These are phyloP conservation scores for Excoecaria agallocha DNA, from an alignment of 345 rosid genomes.

Conservation along the genomic window DNA sequence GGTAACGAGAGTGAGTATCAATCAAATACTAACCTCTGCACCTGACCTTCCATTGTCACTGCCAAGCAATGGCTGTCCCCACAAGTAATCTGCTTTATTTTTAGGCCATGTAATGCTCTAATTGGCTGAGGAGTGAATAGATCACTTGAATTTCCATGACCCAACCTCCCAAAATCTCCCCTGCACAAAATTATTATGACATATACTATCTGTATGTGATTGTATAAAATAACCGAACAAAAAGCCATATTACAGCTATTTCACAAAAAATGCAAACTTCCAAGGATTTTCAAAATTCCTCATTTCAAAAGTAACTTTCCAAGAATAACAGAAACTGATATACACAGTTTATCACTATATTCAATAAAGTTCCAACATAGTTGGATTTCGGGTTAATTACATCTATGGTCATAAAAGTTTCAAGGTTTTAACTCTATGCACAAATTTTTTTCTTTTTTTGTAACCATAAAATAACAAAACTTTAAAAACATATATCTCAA, in stretches of 20 bases:
- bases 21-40: conserved; percentile 59
- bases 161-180: conserved; percentile 99
- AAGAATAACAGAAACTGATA: too few relatives aligned
- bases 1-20: conserved; percentile 5
- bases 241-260: neutral
- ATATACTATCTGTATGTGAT: neutral
- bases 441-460: too few relatives aligned
- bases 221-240: neutral
- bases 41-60: conserved; percentile 84
- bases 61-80: conserved; percentile 99
- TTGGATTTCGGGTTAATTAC: too few relatives aligned
- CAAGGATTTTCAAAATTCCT: neutral
- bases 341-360: too few relatives aligned
- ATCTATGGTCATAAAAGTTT: too few relatives aligned
- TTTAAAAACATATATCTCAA: too few relatives aligned
- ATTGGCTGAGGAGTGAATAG: conserved; percentile 88
- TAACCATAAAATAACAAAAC: too few relatives aligned
- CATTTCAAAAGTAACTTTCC: neutral
- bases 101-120: conserved; percentile 69
- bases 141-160: conserved; percentile 96
- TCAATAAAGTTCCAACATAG: too few relatives aligned
- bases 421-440: too few relatives aligned
- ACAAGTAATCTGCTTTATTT: conserved; percentile 91
- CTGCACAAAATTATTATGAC: conserved; percentile 32
- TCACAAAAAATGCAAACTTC: neutral